These are phyloP conservation scores for Chaetomiaceae sp. DNA, from an alignment of 2,329 filamentous ascomycete genomes.

Conservation along the genomic window DNA sequence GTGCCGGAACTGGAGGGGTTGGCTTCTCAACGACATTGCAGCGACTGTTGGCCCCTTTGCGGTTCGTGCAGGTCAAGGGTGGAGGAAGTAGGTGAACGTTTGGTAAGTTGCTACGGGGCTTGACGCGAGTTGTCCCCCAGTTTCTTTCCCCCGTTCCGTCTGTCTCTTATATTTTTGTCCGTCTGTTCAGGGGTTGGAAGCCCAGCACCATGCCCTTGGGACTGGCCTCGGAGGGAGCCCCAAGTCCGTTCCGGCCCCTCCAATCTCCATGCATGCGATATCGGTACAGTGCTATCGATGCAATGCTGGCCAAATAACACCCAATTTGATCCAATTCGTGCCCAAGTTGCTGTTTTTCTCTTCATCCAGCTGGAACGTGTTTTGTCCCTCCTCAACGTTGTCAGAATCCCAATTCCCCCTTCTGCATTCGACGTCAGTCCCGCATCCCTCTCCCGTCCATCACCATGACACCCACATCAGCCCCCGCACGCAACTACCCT, in stretches of 20 bases:
- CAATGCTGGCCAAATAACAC: neutral
- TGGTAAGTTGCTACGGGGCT: neutral
- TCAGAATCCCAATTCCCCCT: too few species aligned
- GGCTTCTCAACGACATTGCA: slow-evolving; percentile 13
- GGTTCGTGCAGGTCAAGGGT: too few species aligned
- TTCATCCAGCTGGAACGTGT: too few species aligned
- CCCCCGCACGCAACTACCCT: slow-evolving; percentile 25
- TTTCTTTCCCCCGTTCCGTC: neutral
- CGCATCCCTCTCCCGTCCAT: neutral
- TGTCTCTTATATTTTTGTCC: neutral
- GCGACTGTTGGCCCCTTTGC: too few species aligned
- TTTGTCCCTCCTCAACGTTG: too few species aligned
- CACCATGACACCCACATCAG: slow-evolving; percentile 21
- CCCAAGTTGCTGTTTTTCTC: too few species aligned
- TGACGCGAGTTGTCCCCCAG: neutral
- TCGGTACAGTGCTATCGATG: neutral
- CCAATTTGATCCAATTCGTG: neutral
- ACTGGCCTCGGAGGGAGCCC: neutral
- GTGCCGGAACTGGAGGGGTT: slow-evolving; percentile 17
- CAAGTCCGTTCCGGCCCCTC: neutral
- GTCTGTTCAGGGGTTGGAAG: neutral
- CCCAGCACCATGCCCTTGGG: neutral
- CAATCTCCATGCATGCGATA: slow-evolving; percentile 3
- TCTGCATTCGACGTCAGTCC: neutral
- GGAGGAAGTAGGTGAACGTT: neutral